Evolutionary conservation across 371 early-diverging fungal species (phyloP), one percentile per base, ranked within the genome.

Genomic region (Umbelopsis sp.): DNA sequence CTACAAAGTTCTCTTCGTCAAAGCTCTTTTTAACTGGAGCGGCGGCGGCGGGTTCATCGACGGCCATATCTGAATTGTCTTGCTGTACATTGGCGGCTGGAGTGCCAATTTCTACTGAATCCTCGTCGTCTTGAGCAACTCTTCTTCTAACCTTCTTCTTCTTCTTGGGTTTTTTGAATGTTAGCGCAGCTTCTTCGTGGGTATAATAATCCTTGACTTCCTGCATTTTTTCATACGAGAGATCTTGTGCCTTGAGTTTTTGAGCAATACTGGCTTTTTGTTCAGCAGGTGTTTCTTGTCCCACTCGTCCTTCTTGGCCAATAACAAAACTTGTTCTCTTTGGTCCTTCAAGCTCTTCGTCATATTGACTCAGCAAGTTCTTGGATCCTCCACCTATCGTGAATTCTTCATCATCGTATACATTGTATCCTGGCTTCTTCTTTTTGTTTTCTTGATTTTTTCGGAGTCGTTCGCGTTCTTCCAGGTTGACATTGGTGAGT

Each of bases 391-490:
- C 86, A 20, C 84, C 88, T 35, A 73, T 38, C 5, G 64, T 63
- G 53, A 88, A 86, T 65, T 93, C 93, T 65, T 93, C 93, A 69
- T 94, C 94, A 65, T 94, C 95, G 74, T 89, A 94, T 24, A 84
- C 93, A 41, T 86, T 87, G 67, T 94, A 93, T 1, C 80, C 86
- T 5, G 87, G 84, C 48, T 86, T 87, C 74, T 93, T 92, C 69
- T 87, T 90, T 65, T 89, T 91, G 74, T 87, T 86, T n/a, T 94
- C 93, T 24, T 91, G 70, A 63, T 94, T 93, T 67, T 92, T 86
- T 9, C 87, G 79, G 24, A 86, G 67, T 35, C 85, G 78, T 69
- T 93, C 91, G 6, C 77, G 77, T 29, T 95, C 96, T 44, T 84
- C 86, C n/a, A 94, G 63, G 11, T 88, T 82, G 8, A 90, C 82